Evolutionary conservation across 2,329 filamentous ascomycete genomes (phyloP).

Genomic region (Phaeophleospora eucalypticola): DNA sequence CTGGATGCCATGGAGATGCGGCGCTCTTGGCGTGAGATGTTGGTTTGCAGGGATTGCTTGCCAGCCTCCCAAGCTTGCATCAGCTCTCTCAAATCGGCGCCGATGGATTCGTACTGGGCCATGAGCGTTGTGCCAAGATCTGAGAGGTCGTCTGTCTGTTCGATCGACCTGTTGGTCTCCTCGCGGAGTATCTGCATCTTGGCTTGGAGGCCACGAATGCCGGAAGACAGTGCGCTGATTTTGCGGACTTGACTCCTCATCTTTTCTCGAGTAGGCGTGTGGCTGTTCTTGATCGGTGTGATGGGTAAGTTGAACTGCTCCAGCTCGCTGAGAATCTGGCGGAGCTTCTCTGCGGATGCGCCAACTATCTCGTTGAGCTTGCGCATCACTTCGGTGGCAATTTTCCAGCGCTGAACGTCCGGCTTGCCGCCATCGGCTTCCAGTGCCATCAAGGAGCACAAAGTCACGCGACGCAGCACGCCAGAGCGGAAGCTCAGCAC

Average conservation of each 20-base stretch:
- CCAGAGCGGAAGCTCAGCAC: slow-evolving; percentile 64
- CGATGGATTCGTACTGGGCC: slow-evolving; percentile 91
- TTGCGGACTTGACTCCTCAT: slow-evolving; percentile 84
- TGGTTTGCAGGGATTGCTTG: slow-evolving; percentile 73
- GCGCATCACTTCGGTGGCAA: slow-evolving; percentile 70
- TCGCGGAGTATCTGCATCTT: slow-evolving; percentile 90
- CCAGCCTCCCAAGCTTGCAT: slow-evolving; percentile 56
- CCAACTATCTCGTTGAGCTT: slow-evolving; percentile 59
- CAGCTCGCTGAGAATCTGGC: slow-evolving; percentile 69
- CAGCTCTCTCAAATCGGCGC: slow-evolving; percentile 68
- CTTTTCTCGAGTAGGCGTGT: slow-evolving; percentile 66
- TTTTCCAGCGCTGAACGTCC: slow-evolving; percentile 75
- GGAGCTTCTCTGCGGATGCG: slow-evolving; percentile 61
- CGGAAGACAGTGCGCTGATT: slow-evolving; percentile 80
- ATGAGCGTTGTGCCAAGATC: slow-evolving; percentile 77
- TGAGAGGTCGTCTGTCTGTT: slow-evolving; percentile 55
- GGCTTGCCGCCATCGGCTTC: slow-evolving; percentile 73
- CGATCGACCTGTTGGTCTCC: slow-evolving; percentile 75
- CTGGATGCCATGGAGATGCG: slow-evolving; percentile 48
- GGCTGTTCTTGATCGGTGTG: slow-evolving; percentile 56
- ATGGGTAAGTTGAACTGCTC: slow-evolving; percentile 55
- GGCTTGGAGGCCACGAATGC: slow-evolving; percentile 85
- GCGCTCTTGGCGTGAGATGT: slow-evolving; percentile 73
- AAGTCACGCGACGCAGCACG: slow-evolving; percentile 74
- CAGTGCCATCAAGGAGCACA: slow-evolving; percentile 85